Base-by-base conservation (phyloP, 164 flowering plant species). In the Kalanchoe fedtschenkoi region DNA sequence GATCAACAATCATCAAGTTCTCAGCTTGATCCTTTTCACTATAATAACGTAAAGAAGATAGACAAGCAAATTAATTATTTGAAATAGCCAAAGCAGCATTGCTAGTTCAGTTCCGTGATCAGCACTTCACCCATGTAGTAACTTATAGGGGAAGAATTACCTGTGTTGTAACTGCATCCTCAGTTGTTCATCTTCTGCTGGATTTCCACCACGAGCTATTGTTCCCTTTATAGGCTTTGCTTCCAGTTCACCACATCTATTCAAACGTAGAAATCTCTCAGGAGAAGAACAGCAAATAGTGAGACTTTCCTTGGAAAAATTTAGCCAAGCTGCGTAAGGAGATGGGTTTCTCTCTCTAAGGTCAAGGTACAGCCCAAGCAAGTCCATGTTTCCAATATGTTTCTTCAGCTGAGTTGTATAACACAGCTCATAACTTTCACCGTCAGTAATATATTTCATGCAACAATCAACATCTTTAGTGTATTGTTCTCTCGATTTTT, bases 201-300 rank as follows among this genome's bases (percentile, higher is more conserved):
- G 54, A 39, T 91, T 79, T 34, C 71, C 65, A 53, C 99, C 96
- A 58, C 99, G 90, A 71, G 89, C 79, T 65, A 87, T 73, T 13
- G 99, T 93, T 47, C 99, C 99, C 71, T 90, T 93, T 1, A 93
- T 93, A n/a, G 99, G 99, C 70, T 93, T 93, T 60, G 99, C 99
- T 76, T 93, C 99, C 71, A 93, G 62, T 53, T 77, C 60, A 28
- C 84, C 92, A 60, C 77, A 54, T 61, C 76, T 71, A 70, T 93
- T 89, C 77, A 90, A 69, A 22, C 70, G 78, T 33, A 93, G 70
- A 66, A 93, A 93, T 69, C 99, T 78, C 80, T 93, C 99, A 34
- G 99, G 99, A 9, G 99, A 93, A 66, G 99, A 93, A 71, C 81
- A 85, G 68, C 99, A 93, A 32, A 93, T 78, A 67, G 76, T 69